Base-by-base conservation (phyloP, 176 grass and related monocot genomes). In the Thinopyrum elongatum region DNA sequence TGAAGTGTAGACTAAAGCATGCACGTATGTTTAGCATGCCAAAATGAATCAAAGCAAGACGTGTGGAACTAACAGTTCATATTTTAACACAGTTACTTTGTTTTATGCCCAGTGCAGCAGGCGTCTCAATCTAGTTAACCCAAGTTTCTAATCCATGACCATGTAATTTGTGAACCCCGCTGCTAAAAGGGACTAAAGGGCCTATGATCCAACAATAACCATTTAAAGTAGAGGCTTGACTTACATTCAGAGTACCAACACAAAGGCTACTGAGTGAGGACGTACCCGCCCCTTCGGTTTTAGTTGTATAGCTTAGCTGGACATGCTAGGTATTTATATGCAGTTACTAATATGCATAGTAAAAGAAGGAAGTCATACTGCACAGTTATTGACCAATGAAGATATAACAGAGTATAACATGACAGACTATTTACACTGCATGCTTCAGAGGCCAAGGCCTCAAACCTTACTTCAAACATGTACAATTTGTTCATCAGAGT, bases 41-140 rank as follows among this genome's bases (percentile, higher is more conserved):
- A 76, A 26, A 65, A 87, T 67, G 28, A 86, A 86, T 23, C 78
- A 42, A 46, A 85, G 49, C 34, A 76, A 81, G 14, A 68, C 41
- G 39, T 10, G 67, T 57, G 15, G 33, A 60, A 8, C 13, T 61
- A 11, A 58, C n/a, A 74, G 5, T 65, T 44, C n/a, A 69, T 34
- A 76, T 3, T 49, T 12, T 15, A 66, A 77, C 38, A 76, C 28
- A 26, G 25, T 77, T 46, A 76, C 23, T 76, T 65, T 21, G 16
- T 38, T 19, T 38, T 80, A 57, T 77, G 28, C 36, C 69, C 35
- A 89, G 84, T 61, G 36, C 60, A 81, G 81, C 46, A 80, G 31
- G 62, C 41, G 11, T 67, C 12, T 74, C 11, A 65, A 65, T 73
- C 31, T n/a, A 89, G 25, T 89, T 23, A 79, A 79, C 62, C 74